Evolutionary conservation across 2,329 filamentous ascomycete genomes (phyloP).

Genomic region (Cercospora zeina): DNA sequence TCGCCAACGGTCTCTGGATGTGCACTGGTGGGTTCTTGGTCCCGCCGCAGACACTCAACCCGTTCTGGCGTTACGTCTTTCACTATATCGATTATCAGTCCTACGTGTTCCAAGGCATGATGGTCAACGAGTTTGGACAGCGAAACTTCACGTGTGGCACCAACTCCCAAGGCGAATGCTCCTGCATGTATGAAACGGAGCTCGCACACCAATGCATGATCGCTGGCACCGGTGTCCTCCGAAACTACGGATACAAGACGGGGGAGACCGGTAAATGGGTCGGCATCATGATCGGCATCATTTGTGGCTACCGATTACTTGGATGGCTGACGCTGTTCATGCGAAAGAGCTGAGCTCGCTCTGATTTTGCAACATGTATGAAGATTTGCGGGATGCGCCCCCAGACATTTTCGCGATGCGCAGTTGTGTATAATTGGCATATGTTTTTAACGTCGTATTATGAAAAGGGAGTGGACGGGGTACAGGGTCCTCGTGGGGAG

Average conservation of each 20-base stretch:
- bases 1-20: slow-evolving; percentile 88
- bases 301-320: slow-evolving; percentile 69
- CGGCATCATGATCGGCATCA: slow-evolving; percentile 75
- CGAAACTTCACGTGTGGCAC: slow-evolving; percentile 63
- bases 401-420: neutral
- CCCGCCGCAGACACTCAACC: slow-evolving; percentile 67
- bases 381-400: neutral
- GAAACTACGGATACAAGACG: slow-evolving; percentile 67
- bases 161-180: slow-evolving; percentile 50
- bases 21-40: slow-evolving; percentile 79
- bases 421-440: slow-evolving; percentile 2
- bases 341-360: slow-evolving; percentile 33
- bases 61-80: slow-evolving; percentile 81
- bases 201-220: slow-evolving; percentile 67
- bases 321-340: slow-evolving; percentile 62
- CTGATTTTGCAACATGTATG: neutral
- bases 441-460: neutral
- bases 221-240: slow-evolving; percentile 67
- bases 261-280: slow-evolving; percentile 67
- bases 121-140: slow-evolving; percentile 76
- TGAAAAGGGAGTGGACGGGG: neutral
- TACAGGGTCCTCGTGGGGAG: neutral
- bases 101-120: slow-evolving; percentile 87
- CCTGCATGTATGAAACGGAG: slow-evolving; percentile 70
- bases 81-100: slow-evolving; percentile 83